Conservation (phyloP, 225 moss, liverwort and hornwort genomes). For the Rhytidiadelphus loreus region DNA sequence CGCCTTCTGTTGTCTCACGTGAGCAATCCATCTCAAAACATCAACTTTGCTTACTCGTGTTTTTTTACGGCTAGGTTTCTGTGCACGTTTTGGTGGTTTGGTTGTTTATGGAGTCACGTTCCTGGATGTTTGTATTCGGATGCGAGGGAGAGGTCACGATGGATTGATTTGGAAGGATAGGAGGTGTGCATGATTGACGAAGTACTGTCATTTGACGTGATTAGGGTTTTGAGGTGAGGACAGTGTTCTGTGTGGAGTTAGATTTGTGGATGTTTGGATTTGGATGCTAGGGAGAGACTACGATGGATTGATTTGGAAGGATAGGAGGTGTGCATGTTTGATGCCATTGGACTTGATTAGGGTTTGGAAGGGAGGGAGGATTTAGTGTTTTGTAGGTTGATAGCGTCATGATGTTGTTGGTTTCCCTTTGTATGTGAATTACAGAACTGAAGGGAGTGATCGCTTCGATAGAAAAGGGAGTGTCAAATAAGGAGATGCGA, state of each 20-base stretch:
- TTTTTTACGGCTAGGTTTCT: background rate
- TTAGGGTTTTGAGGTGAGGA: constrained; percentile 9
- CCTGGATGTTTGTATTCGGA: background rate
- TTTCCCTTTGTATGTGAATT: background rate
- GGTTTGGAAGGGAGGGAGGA: background rate
- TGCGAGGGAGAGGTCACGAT: background rate
- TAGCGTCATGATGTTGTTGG: background rate
- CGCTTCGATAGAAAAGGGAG: constrained; percentile 79
- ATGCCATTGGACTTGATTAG: background rate
- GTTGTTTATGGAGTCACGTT: background rate
- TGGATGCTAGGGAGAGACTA: background rate
- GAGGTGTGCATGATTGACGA: background rate
- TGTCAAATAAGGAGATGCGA: constrained; percentile 89
- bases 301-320: background rate
- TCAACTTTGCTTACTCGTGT: background rate
- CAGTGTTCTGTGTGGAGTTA: background rate
- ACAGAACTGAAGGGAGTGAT: constrained; percentile 82
- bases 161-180: background rate
- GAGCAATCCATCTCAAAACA: background rate
- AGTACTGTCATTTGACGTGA: background rate
- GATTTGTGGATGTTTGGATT: background rate
- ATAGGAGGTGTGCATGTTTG: background rate
- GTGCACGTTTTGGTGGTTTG: background rate
- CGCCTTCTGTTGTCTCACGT: constrained; percentile 39
- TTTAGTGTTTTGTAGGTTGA: background rate